A percentile compares a stretch with the other conserved stretches of the same genome.
Conservation (phyloP, 75 land plant species). For the Pinus taeda region DNA sequence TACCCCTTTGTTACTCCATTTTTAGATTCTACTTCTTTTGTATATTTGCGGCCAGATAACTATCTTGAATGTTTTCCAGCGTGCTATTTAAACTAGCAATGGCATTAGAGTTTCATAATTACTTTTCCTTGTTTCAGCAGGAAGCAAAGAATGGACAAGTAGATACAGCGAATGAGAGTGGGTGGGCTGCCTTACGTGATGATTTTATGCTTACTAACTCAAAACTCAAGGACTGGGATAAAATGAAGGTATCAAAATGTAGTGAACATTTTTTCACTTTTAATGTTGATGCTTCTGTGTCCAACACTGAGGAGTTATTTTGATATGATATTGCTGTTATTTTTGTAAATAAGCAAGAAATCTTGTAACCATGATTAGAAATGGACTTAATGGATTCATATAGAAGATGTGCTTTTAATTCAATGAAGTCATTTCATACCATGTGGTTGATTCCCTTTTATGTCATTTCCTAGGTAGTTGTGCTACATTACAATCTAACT, state of each 20-base stretch:
- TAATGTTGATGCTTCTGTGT: not conserved
- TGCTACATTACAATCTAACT: too few relatives aligned
- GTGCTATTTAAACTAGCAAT: not conserved
- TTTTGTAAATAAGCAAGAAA: too few relatives aligned
- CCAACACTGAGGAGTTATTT: not conserved
- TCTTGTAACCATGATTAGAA: too few relatives aligned
- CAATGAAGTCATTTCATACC: too few relatives aligned
- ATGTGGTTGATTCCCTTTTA: too few relatives aligned
- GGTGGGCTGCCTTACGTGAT: conserved; percentile 83
- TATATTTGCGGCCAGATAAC: not conserved
- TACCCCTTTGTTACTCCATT: not conserved
- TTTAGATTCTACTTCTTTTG: not conserved
- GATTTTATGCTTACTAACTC: conserved; percentile 78
- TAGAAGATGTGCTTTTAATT: too few relatives aligned
- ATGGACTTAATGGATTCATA: too few relatives aligned
- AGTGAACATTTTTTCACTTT: not conserved
- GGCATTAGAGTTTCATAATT: not conserved
- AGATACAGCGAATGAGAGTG: conserved; percentile 33
- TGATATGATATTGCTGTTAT: too few relatives aligned
- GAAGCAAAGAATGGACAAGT: conserved; percentile 2
- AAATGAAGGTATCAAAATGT: conserved; percentile 38
- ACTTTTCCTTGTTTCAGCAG: not conserved
- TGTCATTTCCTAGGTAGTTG: too few relatives aligned
- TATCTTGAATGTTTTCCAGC: not conserved
- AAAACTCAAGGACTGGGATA: conserved; percentile 90